phyloP scores from a whole-genome alignment of 495 filamentous ascomycete species.

The Pyronema omphalodes region DNA sequence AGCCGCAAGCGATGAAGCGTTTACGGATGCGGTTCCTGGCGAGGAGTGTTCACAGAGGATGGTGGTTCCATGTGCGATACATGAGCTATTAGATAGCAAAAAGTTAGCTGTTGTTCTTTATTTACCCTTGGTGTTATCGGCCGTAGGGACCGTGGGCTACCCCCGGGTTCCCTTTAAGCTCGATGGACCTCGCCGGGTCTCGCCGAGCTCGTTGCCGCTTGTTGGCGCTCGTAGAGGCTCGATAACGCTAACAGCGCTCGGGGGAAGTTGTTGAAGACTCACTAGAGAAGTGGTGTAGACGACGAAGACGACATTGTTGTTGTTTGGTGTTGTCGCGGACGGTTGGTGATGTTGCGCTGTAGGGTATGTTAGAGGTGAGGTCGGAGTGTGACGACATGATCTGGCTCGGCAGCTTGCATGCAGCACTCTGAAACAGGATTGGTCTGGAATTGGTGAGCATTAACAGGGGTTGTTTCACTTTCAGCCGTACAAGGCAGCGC shows the following conservation, averaged over 20 bases:
- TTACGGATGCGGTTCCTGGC: conserved; percentile 47
- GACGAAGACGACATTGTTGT: conserved; percentile 2
- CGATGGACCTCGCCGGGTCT: not conserved
- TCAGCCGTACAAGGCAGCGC: no score
- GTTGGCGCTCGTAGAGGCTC: not conserved
- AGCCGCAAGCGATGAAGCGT: conserved; percentile 69
- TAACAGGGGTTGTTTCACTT: no score
- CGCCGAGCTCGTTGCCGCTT: not conserved
- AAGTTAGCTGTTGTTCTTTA: conserved; percentile 9
- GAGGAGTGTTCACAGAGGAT: conserved; percentile 85
- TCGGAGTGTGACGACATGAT: not conserved
- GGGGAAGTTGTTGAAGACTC: not conserved
- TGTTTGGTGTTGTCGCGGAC: not conserved
- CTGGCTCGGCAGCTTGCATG: not conserved
- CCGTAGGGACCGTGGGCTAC: not conserved
- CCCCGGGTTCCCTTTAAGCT: not conserved
- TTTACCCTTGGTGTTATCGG: not conserved
- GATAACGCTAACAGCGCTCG: not conserved
- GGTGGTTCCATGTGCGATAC: conserved; percentile 76
- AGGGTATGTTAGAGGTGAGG: not conserved
- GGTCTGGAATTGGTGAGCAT: no score
- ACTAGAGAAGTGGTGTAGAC: conserved; percentile 5
- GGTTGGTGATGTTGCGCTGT: not conserved
- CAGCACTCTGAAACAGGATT: no score
- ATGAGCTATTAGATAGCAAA: conserved; percentile 42